Conservation (phyloP, 331 rosid species). For the Pyrus hybrid region DNA sequence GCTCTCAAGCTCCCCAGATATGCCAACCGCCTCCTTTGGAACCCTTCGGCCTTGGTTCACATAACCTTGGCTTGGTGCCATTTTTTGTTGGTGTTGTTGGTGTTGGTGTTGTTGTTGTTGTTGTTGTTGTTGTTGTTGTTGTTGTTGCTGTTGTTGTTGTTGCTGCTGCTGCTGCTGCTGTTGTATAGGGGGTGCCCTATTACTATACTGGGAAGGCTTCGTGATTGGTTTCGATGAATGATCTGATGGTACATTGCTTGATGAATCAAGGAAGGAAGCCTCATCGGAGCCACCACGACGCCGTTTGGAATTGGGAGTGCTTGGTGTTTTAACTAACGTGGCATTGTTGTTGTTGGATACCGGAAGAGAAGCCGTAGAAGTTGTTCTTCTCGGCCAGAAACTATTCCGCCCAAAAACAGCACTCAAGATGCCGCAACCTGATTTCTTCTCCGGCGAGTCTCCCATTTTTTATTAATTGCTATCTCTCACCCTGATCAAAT, state of each 20-base stretch:
- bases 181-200: slow-evolving; percentile 5
- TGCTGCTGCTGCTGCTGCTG: background rate
- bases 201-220: slow-evolving; percentile 18
- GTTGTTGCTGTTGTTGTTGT: background rate
- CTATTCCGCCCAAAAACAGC: slow-evolving; percentile 44
- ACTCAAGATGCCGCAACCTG: slow-evolving; percentile 49
- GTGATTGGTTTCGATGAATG: slow-evolving; percentile 1
- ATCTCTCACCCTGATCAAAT: background rate
- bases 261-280: background rate
- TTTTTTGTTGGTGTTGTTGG: slow-evolving; percentile 1
- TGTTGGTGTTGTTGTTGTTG: background rate
- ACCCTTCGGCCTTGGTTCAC: slow-evolving; percentile 55
- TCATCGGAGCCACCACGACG: slow-evolving; percentile 23
- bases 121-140: background rate
- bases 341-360: slow-evolving; percentile 2
- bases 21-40: slow-evolving; percentile 57
- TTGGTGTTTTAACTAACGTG: slow-evolving; percentile 19
- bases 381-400: slow-evolving; percentile 29
- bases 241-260: slow-evolving; percentile 1
- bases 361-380: slow-evolving; percentile 26
- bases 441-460: slow-evolving; percentile 38
- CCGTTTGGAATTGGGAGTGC: slow-evolving; percentile 19
- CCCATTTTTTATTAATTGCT: slow-evolving; percentile 26
- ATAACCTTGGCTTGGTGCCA: slow-evolving; percentile 27
- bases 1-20: slow-evolving; percentile 76